These are phyloP conservation scores for Aaosphaeria arxii DNA, from an alignment of 2,329 filamentous ascomycete genomes.

Conservation along the genomic window DNA sequence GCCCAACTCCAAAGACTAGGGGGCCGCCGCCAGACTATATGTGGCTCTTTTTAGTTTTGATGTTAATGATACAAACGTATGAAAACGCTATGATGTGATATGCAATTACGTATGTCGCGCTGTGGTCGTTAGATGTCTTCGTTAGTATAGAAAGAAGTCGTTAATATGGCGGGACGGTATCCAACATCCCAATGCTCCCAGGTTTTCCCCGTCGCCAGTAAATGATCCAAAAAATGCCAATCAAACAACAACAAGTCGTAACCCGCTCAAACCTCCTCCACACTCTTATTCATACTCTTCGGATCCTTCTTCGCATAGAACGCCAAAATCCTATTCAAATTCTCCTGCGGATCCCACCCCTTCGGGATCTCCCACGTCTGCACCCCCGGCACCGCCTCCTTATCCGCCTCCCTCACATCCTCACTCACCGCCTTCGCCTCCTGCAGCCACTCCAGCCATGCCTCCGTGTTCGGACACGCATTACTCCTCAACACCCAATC, in stretches of 20 bases:
- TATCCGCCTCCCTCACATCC: constrained; percentile 11
- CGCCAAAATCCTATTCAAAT: constrained; percentile 16
- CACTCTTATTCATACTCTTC: constrained; percentile 8
- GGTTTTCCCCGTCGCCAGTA: too few relatives aligned
- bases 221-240: constrained; percentile 3
- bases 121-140: too few relatives aligned
- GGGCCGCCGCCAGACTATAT: too few relatives aligned
- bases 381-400: constrained; percentile 6
- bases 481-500: constrained; percentile 43
- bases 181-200: too few relatives aligned
- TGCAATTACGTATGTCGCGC: too few relatives aligned
- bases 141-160: too few relatives aligned
- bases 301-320: constrained; percentile 14
- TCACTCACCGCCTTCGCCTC: constrained; percentile 26
- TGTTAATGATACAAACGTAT: too few relatives aligned
- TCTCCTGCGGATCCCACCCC: constrained; percentile 29
- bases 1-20: too few relatives aligned
- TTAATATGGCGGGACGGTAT: not conserved
- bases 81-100: too few relatives aligned
- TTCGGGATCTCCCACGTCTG: constrained; percentile 31
- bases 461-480: constrained; percentile 40
- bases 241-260: not conserved
- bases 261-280: constrained; percentile 15
- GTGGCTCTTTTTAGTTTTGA: too few relatives aligned
- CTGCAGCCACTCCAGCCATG: constrained; percentile 43